phyloP scores from a whole-genome alignment of 2,329 filamentous ascomycete genomes.

The Aspergillus spinulosporus region DNA sequence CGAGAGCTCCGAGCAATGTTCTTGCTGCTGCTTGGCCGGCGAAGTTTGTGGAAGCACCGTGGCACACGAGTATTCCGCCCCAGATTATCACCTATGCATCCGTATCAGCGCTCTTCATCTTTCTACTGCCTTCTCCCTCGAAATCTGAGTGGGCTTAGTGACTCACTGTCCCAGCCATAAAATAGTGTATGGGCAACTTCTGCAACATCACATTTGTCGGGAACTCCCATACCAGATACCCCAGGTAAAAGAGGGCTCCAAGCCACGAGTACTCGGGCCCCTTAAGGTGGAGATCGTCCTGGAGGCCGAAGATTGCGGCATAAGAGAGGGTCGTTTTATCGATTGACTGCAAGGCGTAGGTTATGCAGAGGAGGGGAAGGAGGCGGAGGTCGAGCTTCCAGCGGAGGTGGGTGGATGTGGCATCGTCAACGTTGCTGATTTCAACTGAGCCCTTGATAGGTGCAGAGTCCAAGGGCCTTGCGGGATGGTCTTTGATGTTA shows the following conservation, averaged over 20 bases:
- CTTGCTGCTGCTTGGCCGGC: slow-evolving; percentile 7
- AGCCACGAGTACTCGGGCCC: slow-evolving; percentile 44
- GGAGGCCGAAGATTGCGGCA: slow-evolving; percentile 54
- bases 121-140: background rate
- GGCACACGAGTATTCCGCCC: slow-evolving; percentile 16
- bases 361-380: background rate
- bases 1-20: slow-evolving; percentile 1
- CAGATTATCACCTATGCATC: slow-evolving; percentile 17
- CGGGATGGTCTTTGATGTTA: background rate
- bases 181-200: slow-evolving; percentile 18
- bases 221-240: slow-evolving; percentile 41
- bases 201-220: slow-evolving; percentile 31
- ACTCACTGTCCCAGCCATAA: slow-evolving; percentile 2
- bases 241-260: slow-evolving; percentile 46
- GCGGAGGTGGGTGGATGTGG: background rate
- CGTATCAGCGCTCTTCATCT: background rate
- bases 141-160: background rate
- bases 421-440: background rate
- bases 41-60: background rate
- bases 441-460: background rate
- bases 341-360: slow-evolving; percentile 3
- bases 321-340: slow-evolving; percentile 39
- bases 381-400: slow-evolving; percentile 2
- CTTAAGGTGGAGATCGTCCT: slow-evolving; percentile 45
- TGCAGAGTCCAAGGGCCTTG: background rate